Evolutionary conservation across 345 rosid genomes (phyloP), one percentile per base, ranked within the genome.

Genomic region (Acer campestre): DNA sequence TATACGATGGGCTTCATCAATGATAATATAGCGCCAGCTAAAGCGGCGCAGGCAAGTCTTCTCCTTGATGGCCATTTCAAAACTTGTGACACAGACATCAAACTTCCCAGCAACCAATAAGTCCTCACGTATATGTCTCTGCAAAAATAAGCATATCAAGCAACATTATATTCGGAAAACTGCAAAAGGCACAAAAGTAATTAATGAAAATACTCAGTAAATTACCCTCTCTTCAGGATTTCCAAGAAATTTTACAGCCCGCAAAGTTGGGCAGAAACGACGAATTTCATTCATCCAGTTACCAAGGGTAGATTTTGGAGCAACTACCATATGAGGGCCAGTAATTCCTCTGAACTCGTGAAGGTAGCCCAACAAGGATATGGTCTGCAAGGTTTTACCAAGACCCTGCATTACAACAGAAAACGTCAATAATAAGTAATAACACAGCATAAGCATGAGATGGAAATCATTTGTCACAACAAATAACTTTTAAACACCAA

Each of bases 21-120:
- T 96, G 71, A 94, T 90, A 70, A 94, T 94, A 83, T 92, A 97
- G 14, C 99, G 95, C 98, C 99, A 94, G 82, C 97, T 97, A 81
- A 97, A 97, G 58, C 98, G 97, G 53, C 94, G 98, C 80, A 96
- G 79, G 16, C 92, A 78, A 82, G 94, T 38, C 84, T 94, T 96
- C 91, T 97, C 99, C 81, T 97, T 97, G 77, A 97, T 97, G 76
- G 98, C 99, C 99, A 97, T 97, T 86, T 97, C 98, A 87, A 96
- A 96, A 84, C 99, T 96, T 61, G 99, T 96, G 74, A 96, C 98
- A 62, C 98, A 94, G 7, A 97, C 91, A 92, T 97, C 98, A 84
- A 97, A 97, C 87, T 97, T 97, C 70, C 99, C 98, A 72, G 99
- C 98, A 85, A 85, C 93, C 70, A 97, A 86, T 76, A 97, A 83